Evolutionary conservation across 345 rosid genomes (phyloP), one percentile per base, ranked within the genome.

Genomic region (Euphorbia pulcherrima): DNA sequence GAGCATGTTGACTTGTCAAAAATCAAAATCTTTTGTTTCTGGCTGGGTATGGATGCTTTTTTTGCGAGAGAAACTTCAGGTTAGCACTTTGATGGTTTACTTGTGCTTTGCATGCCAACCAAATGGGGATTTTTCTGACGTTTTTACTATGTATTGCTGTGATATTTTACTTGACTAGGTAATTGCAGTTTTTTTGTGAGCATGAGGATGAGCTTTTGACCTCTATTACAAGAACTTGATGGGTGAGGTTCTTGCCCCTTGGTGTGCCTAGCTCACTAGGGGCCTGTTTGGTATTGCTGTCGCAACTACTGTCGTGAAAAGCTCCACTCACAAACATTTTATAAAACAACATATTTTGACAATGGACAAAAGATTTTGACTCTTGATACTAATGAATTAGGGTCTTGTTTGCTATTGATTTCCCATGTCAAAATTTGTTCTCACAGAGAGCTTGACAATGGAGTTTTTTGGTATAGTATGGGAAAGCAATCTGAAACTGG

Each of bases 41-140:
- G 60, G 48, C 33, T 69, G 60, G 48, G 59, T 52, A 11, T 66
- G 60, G 65, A 60, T 60, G 50, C 44, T 60, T 69, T 60, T 47
- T 50, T 30, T 47, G 55, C 28, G 12, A 60, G 65, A 55, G 48
- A 47, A 16, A 21, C 59, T 13, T 54, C 37, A 71, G 68, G 64
- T 63, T 40, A 71, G 68, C 64, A 63, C 23, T 28, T 39, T 54
- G 26, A 54, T 63, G 56, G 66, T 23, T 62, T 39, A 41, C 21
- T 44, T 1, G 53, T 8, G 60, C 29, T 28, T 17, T 41, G 56
- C 40, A 40, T 20, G 30, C 26, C 17, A 9, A 30, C 26, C 17
- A 9, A 30, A 30, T 47, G 60, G 46, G 52, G 21, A 54, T 40
- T 48, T 62, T 41, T 63, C 68, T 63, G 28, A 71, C 65, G 11